Evolutionary conservation across 2,329 filamentous ascomycete species (phyloP), one percentile per base, ranked within the genome.

Genomic region (Verticillium longisporum): DNA sequence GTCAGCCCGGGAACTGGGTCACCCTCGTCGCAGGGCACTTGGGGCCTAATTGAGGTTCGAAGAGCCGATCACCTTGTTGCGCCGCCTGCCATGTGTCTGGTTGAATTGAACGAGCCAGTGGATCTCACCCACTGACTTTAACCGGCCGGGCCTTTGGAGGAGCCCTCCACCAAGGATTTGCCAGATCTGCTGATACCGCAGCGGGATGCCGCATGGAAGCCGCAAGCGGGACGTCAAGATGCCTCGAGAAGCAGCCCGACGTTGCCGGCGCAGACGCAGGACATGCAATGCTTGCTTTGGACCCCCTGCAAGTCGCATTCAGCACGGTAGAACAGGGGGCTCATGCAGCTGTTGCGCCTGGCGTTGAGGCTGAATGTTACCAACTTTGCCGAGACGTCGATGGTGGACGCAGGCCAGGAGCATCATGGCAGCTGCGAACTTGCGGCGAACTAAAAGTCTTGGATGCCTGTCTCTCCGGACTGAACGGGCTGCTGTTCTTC

Each of bases 381-480:
- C 14, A 36, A 13, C 31, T 34, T 56, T 34, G 45, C 45, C 45
- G 45, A 26, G 45, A 21, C 6, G 21, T 50, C 6, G 2, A 18
- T 26, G n/a, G 21, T 26, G 26, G 9, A 50, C 45, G 7, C 18
- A 26, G 9, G 45, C n/a, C 6, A 21, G 55, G 10, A 21, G 55
- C 4, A 14, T 15, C 6, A 11, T 4, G 31, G 37, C 18, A 36
- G 34, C 11, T 57, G 18, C 18, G 7, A 18, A 1, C n/a, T 15
- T 21, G 18, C 37, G 33, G 26, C 26, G 4, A 26, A 13, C 56
- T 38, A 91, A 68, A 86, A 91, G 70, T 91, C 89, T 68, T 91
- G 88, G 26, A 91, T 73, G 0, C 89, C 89, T 21, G 88, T 91
- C 73, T 91, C 85, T 2, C 88, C 87, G 41, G 34, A 37, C 41